Conservation (phyloP, 805 yeast species). For the Wickerhamomyces alni region DNA sequence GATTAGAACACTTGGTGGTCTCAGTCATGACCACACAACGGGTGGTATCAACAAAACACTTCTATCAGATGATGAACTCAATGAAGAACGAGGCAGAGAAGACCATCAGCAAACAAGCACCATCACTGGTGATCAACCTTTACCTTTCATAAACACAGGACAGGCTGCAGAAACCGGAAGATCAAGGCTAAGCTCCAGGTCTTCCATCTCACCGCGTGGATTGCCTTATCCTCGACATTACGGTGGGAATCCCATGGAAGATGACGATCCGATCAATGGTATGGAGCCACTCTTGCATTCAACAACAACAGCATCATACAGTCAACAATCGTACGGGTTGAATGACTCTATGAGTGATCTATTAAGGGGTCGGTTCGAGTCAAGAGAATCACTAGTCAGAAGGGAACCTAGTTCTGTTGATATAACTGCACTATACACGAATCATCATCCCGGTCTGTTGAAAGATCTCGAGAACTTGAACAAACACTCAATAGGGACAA, state of each 20-base stretch:
- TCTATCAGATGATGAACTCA: not conserved
- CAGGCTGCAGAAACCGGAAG: slow-evolving; percentile 1
- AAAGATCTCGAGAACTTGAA: not conserved
- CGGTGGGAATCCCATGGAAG: not conserved
- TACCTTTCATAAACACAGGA: no score
- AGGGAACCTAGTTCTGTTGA: slow-evolving; percentile 28
- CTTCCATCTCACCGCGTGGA: slow-evolving; percentile 8
- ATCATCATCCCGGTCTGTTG: slow-evolving; percentile 7
- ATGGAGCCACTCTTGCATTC: slow-evolving; percentile 26
- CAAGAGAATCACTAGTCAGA: slow-evolving; percentile 26
- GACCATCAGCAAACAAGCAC: not conserved
- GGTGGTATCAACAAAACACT: slow-evolving; percentile 2
- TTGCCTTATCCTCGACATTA: no score
- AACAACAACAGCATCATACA: slow-evolving; percentile 1
- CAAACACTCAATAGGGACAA: not conserved
- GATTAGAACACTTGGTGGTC: slow-evolving; percentile 1
- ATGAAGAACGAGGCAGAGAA: not conserved
- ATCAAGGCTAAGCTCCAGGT: slow-evolving; percentile 12
- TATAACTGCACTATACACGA: slow-evolving; percentile 30
- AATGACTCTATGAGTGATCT: not conserved
- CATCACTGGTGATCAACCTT: not conserved
- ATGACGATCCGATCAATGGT: slow-evolving; percentile 10
- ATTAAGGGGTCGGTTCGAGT: slow-evolving; percentile 12
- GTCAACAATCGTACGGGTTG: not conserved
- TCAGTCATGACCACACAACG: slow-evolving; percentile 7